Evolutionary conservation across 495 filamentous ascomycete species (phyloP).

Genomic region (Cladorrhinum samala): DNA sequence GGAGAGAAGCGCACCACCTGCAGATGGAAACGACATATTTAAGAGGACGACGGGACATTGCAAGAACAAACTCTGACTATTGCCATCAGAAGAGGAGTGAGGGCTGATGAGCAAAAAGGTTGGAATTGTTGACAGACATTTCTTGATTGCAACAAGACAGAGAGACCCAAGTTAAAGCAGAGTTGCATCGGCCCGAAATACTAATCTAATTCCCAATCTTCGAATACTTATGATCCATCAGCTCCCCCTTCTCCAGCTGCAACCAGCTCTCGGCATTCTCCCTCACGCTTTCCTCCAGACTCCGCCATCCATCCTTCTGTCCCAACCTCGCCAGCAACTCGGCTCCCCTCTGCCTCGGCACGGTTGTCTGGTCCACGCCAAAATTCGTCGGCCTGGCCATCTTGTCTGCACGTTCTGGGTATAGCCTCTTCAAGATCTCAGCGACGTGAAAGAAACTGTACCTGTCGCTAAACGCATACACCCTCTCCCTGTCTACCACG

Average conservation of each 20-base stretch:
- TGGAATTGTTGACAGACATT: too few species aligned
- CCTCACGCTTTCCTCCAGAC: constrained; percentile 29
- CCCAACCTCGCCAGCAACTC: constrained; percentile 29
- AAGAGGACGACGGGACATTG: too few species aligned
- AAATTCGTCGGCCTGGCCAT: constrained; percentile 20
- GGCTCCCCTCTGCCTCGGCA: constrained; percentile 26
- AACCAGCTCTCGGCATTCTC: constrained; percentile 23
- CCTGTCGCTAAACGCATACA: constrained; percentile 27
- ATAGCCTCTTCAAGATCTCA: constrained; percentile 26
- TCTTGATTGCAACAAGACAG: too few species aligned
- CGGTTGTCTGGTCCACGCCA: constrained; percentile 30
- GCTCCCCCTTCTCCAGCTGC: constrained; percentile 9
- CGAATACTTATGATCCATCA: constrained; percentile 10
- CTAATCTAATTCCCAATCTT: background rate
- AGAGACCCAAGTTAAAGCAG: too few species aligned
- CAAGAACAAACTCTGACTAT: too few species aligned
- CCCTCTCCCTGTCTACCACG: constrained; percentile 24
- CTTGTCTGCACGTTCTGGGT: constrained; percentile 17
- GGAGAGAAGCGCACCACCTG: background rate
- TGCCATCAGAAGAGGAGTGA: too few species aligned
- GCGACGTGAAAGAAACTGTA: constrained; percentile 28
- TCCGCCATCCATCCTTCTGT: constrained; percentile 27
- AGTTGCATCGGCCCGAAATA: too few species aligned
- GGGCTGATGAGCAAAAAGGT: too few species aligned
- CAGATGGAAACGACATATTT: too few species aligned